These are phyloP conservation scores for Coniochaeta prunicola DNA, from an alignment of 2,329 filamentous ascomycete genomes.

Conservation along the genomic window DNA sequence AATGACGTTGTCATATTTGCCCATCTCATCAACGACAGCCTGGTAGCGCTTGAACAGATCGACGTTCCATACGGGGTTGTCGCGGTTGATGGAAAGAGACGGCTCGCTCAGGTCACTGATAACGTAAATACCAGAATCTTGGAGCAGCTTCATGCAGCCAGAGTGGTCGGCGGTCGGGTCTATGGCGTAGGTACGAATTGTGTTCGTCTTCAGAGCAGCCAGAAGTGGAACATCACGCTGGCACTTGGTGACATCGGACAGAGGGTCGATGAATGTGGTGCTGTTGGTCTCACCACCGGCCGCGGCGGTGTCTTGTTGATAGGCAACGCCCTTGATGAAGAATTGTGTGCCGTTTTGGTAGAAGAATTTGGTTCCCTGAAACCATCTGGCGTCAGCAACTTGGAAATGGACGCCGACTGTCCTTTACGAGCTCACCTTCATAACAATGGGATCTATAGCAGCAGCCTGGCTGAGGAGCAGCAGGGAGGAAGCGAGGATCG, in stretches of 20 bases:
- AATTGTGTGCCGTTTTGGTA: conserved; percentile 63
- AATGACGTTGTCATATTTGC: conserved; percentile 81
- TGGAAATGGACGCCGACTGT: not conserved
- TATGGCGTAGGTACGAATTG: conserved; percentile 91
- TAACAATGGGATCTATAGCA: conserved; percentile 51
- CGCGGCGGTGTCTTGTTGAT: conserved; percentile 71
- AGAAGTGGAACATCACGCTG: conserved; percentile 81
- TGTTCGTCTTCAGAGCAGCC: conserved; percentile 74
- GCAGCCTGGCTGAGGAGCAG: conserved; percentile 30
- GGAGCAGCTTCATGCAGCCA: conserved; percentile 76
- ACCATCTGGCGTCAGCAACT: not conserved
- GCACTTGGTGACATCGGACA: conserved; percentile 65
- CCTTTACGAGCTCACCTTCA: conserved; percentile 49
- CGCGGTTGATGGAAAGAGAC: conserved; percentile 74
- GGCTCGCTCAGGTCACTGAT: conserved; percentile 87
- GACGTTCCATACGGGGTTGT: conserved; percentile 70
- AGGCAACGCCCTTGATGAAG: conserved; percentile 89
- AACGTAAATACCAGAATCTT: conserved; percentile 87
- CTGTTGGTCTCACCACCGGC: conserved; percentile 41
- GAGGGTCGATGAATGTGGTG: conserved; percentile 69
- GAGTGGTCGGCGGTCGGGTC: conserved; percentile 73
- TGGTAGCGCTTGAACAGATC: conserved; percentile 76
- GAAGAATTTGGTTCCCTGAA: conserved; percentile 56
- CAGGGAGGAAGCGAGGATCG: conserved; percentile 27
- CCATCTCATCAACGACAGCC: conserved; percentile 71